Base-by-base conservation (phyloP, 495 filamentous ascomycete genomes). In the Cryomyces minteri region DNA sequence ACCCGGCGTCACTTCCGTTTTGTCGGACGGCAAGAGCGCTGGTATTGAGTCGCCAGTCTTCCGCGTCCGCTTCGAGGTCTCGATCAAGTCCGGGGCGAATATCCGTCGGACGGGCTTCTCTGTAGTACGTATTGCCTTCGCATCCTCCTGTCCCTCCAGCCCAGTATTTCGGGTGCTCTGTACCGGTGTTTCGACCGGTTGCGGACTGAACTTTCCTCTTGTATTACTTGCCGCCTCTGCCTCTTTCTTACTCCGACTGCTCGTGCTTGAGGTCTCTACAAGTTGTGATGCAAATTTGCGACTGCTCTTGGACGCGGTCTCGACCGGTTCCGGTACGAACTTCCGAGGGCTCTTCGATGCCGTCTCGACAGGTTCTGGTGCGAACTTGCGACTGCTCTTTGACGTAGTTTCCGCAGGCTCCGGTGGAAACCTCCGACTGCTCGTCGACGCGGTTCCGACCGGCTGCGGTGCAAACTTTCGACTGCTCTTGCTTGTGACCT, bases 101-200 rank as follows among this genome's bases (percentile, higher is more conserved):
- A 62, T 69, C 42, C 70, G 51, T 59, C 48, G 57, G 40, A 45
- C 68, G 25, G 63, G 50, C 43, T 54, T 62, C 41, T 47, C 28
- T n/a, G n/a, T n/a, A n/a, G n/a, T n/a, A n/a, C n/a, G n/a, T n/a
- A n/a, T n/a, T n/a, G n/a, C n/a, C n/a, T n/a, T n/a, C n/a, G n/a
- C n/a, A n/a, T n/a, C n/a, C n/a, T n/a, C n/a, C n/a, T n/a, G n/a
- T n/a, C n/a, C n/a, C n/a, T n/a, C n/a, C n/a, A n/a, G n/a, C n/a
- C n/a, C n/a, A n/a, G n/a, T n/a, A n/a, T n/a, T n/a, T n/a, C n/a
- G n/a, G n/a, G n/a, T n/a, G n/a, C n/a, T 40, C n/a, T n/a, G n/a
- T n/a, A n/a, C n/a, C n/a, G n/a, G n/a, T n/a, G n/a, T 82, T 57
- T 83, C 79, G 40, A 82, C 71, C 4, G 79, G 69, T 52, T 85